phyloP scores from a whole-genome alignment of 441 rosid genomes.

The Brassica balearica region DNA sequence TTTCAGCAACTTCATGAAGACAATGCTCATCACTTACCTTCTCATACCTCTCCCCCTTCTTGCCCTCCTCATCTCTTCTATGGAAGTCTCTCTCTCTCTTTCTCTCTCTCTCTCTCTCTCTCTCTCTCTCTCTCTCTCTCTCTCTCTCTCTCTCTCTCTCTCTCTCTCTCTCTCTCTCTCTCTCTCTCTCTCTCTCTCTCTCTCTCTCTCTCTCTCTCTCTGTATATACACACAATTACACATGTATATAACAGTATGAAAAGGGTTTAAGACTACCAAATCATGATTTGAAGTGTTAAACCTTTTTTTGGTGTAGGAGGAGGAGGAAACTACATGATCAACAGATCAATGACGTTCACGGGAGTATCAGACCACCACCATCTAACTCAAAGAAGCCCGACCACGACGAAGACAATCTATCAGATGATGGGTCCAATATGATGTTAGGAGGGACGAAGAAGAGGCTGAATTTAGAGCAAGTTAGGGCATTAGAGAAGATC shows the following conservation, averaged over 20 bases:
- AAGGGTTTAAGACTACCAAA: neutral
- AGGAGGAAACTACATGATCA: slow-evolving; percentile 66
- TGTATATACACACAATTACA: neutral
- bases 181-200: too few relatives aligned
- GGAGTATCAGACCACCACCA: slow-evolving; percentile 53
- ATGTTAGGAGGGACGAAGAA: slow-evolving; percentile 84
- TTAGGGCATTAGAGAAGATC: slow-evolving; percentile 87
- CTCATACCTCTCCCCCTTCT: slow-evolving; percentile 61
- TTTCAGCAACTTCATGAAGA: slow-evolving; percentile 70
- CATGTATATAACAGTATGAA: neutral
- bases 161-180: neutral
- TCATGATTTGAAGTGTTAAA: neutral
- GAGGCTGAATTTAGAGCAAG: slow-evolving; percentile 87
- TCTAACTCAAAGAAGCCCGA: slow-evolving; percentile 35
- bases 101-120: too few relatives aligned
- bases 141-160: too few relatives aligned
- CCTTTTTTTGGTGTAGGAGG: slow-evolving; percentile 8
- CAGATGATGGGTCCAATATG: slow-evolving; percentile 85
- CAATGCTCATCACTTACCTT: slow-evolving; percentile 65
- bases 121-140: too few relatives aligned
- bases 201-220: neutral
- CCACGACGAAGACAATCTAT: slow-evolving; percentile 63
- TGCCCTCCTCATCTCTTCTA: slow-evolving; percentile 82
- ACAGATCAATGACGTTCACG: slow-evolving; percentile 82
- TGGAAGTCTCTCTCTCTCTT: slow-evolving; percentile 42